These are phyloP conservation scores for Pseudisothecium myosuroides DNA, from an alignment of 225 moss, liverwort and hornwort species.

Conservation along the genomic window DNA sequence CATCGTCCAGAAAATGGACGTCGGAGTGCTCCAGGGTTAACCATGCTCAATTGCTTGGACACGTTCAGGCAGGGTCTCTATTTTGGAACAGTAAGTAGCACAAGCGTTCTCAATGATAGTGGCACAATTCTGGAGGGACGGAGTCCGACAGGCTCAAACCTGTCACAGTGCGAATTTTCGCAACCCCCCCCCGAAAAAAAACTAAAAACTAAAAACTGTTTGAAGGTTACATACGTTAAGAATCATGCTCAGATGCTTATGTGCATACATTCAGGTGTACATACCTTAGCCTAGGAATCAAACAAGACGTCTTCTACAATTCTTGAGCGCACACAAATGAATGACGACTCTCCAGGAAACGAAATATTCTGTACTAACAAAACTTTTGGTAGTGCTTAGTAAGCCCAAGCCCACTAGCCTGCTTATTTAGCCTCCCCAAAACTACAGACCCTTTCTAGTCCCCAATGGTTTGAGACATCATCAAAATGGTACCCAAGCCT, in stretches of 20 bases:
- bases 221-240: background rate
- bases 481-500: background rate
- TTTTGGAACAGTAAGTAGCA: too few relatives aligned
- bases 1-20: too few relatives aligned
- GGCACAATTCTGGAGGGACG: too few relatives aligned
- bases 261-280: background rate
- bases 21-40: too few relatives aligned
- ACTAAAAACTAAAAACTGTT: too few relatives aligned
- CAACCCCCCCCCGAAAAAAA: too few relatives aligned
- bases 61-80: background rate
- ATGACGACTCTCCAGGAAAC: background rate
- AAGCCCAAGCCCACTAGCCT: background rate
- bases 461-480: background rate
- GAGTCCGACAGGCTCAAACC: too few relatives aligned
- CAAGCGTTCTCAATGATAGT: too few relatives aligned
- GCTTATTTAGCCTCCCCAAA: background rate
- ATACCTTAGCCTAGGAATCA: background rate
- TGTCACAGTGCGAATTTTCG: too few relatives aligned
- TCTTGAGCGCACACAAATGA: background rate
- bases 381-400: background rate
- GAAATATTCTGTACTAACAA: background rate
- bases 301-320: background rate
- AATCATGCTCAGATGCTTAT: background rate
- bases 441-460: too few relatives aligned
- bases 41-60: background rate